These are phyloP conservation scores for Fraxinus floribunda DNA, from an alignment of 305 asterid species.

Conservation along the genomic window DNA sequence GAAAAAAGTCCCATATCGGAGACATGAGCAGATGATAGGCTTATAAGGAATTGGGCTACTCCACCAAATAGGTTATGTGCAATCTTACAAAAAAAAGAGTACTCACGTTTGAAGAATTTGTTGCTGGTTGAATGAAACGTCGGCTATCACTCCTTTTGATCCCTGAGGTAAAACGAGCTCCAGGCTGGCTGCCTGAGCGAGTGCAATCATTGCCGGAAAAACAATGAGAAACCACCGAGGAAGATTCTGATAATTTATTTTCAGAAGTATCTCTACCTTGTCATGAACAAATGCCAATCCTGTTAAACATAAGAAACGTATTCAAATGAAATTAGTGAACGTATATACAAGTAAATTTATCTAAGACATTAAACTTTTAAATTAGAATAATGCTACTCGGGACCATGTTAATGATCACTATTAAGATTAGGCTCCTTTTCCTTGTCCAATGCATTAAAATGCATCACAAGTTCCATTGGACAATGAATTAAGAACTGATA, in stretches of 20 bases:
- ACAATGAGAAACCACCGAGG: conserved; percentile 51
- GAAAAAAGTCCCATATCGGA: background rate
- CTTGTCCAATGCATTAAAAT: background rate
- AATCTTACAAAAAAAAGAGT: background rate
- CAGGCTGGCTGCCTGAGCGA: conserved; percentile 37
- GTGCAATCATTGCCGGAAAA: conserved; percentile 55
- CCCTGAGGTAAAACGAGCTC: conserved; percentile 26
- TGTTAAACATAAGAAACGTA: background rate
- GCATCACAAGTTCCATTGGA: background rate
- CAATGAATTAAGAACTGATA: background rate
- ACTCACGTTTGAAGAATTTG: conserved; percentile 38
- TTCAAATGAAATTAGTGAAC: background rate
- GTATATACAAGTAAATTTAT: background rate
- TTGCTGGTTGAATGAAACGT: conserved; percentile 31
- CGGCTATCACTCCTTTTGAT: conserved; percentile 6
- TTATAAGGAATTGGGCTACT: background rate
- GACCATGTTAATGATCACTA: background rate
- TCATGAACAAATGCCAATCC: conserved; percentile 43
- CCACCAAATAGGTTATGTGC: background rate
- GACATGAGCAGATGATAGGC: background rate
- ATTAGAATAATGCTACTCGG: background rate
- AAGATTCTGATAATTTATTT: conserved; percentile 24
- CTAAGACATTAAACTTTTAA: background rate
- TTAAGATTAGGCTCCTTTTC: background rate
- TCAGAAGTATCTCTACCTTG: conserved; percentile 32